Evolutionary conservation across 495 filamentous ascomycete genomes (phyloP), one percentile per base, ranked within the genome.

Genomic region (Filosporella fistucella): DNA sequence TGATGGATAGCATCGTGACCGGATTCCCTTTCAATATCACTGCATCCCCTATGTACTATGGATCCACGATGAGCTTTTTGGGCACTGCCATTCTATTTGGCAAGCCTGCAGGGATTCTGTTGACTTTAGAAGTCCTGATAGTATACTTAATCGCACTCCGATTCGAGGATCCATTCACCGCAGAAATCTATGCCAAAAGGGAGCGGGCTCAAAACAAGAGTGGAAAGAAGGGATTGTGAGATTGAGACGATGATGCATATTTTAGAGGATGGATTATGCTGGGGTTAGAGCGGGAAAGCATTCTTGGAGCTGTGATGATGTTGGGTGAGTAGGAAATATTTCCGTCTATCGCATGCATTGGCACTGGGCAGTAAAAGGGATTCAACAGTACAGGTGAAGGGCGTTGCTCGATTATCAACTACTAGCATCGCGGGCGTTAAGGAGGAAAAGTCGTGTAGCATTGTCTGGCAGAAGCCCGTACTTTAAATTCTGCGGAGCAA

Each of bases 101-200:
- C 47, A 90, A 88, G 67, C 91, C 91, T 2, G 93, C 93, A 1
- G 93, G 93, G 4, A 52, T 96, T 30, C 62, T 89, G 39, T 63
- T 97, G 63, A 89, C 89, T 0, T 68, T 65, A 5, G 68, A 82
- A 68, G 93, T 97, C 20, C 78, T 86, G 55, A 63, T 84, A 21
- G 74, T 86, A 42, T 98, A 98, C 67, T 71, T 78, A 60, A 70
- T 95, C 55, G 93, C 93, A 42, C 76, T 96, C 58, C 71, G 72
- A 58, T 97, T 84, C 69, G 93, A 98, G 67, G 93, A 98, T 72
- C 91, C 91, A n/a, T 98, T 98, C 68, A 98, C 93, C 25, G 80
- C 80, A 1, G 87, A 78, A 51, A 98, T 98, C 54, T 98, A 97
- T 66, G 85, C 84, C 45, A 95, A 95, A 81, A 82, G 93, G 47